A percentile compares a stretch with the other conserved stretches of the same genome.
These are phyloP conservation scores for Epichloe festucae DNA, from an alignment of 2,329 filamentous ascomycete genomes.

Conservation along the genomic window DNA sequence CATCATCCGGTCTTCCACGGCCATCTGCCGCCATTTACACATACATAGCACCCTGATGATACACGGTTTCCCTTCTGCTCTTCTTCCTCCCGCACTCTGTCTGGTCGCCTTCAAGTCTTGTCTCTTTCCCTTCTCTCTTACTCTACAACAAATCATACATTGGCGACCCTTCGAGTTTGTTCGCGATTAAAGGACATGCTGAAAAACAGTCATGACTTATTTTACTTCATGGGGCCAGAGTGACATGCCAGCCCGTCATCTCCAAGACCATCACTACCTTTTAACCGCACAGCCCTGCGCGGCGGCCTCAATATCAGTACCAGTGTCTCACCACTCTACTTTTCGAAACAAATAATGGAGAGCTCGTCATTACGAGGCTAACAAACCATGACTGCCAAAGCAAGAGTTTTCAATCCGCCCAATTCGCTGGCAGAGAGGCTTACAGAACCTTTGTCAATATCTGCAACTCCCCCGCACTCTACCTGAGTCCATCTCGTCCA, in stretches of 20 bases:
- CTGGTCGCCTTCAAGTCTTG: neutral
- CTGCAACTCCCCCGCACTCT: conserved; percentile 29
- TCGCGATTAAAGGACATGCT: too few relatives aligned
- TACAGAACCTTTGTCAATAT: conserved; percentile 25
- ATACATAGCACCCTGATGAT: neutral
- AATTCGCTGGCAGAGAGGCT: conserved; percentile 62
- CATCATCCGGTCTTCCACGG: neutral
- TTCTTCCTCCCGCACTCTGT: neutral
- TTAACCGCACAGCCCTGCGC: conserved; percentile 67
- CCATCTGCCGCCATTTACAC: neutral
- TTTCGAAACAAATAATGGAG: conserved; percentile 31
- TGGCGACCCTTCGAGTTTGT: too few relatives aligned
- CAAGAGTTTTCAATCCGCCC: conserved; percentile 40
- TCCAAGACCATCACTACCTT: conserved; percentile 87
- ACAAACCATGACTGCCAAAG: conserved; percentile 24
- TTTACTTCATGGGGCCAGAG: too few relatives aligned
- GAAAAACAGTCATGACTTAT: too few relatives aligned
- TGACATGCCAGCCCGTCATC: conserved; percentile 69
- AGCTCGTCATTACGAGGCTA: conserved; percentile 10
- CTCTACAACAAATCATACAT: neutral
- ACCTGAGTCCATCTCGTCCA: conserved; percentile 19
- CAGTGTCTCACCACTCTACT: conserved; percentile 63
- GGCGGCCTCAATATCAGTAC: conserved; percentile 72
- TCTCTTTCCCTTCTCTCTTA: neutral
- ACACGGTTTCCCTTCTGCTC: neutral